Percentiles rank a stretch among this genome's conserved stretches.
These are phyloP conservation scores for Plantago major DNA, from an alignment of 257 asterid genomes.

Conservation along the genomic window DNA sequence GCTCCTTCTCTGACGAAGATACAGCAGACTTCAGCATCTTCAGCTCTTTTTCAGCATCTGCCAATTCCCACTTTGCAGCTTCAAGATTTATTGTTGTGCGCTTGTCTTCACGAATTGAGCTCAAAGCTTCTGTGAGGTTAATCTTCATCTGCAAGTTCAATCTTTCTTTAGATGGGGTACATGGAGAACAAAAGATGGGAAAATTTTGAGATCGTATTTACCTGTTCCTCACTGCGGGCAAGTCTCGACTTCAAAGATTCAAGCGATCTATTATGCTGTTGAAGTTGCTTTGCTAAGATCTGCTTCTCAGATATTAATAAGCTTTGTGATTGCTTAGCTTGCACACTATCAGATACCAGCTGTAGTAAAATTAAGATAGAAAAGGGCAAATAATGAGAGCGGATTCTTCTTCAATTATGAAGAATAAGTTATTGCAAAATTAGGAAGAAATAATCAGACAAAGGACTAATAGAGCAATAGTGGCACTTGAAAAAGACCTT, in stretches of 20 bases:
- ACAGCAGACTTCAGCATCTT: slow-evolving; percentile 80
- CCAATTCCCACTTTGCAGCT: slow-evolving; percentile 69
- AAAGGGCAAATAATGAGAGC: slow-evolving; percentile 15
- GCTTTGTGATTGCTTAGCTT: slow-evolving; percentile 83
- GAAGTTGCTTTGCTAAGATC: slow-evolving; percentile 53
- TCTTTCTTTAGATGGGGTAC: slow-evolving; percentile 23
- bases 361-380: slow-evolving; percentile 32
- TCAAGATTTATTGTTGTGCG: slow-evolving; percentile 55
- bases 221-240: slow-evolving; percentile 80
- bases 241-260: slow-evolving; percentile 59
- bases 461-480: background rate
- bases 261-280: slow-evolving; percentile 51
- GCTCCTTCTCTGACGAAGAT: slow-evolving; percentile 74
- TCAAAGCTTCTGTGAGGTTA: slow-evolving; percentile 55
- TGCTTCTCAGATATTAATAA: slow-evolving; percentile 62
- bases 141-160: slow-evolving; percentile 59
- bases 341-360: slow-evolving; percentile 95
- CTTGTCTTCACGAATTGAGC: slow-evolving; percentile 65
- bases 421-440: slow-evolving; percentile 9
- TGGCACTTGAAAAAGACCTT: slow-evolving; percentile 43
- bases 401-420: slow-evolving; percentile 8
- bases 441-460: background rate
- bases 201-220: slow-evolving; percentile 23
- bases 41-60: slow-evolving; percentile 88
- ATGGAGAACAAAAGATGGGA: slow-evolving; percentile 13